phyloP scores from a whole-genome alignment of 768 basidiomycete genomes.

The Daedaleopsis sinensis region DNA sequence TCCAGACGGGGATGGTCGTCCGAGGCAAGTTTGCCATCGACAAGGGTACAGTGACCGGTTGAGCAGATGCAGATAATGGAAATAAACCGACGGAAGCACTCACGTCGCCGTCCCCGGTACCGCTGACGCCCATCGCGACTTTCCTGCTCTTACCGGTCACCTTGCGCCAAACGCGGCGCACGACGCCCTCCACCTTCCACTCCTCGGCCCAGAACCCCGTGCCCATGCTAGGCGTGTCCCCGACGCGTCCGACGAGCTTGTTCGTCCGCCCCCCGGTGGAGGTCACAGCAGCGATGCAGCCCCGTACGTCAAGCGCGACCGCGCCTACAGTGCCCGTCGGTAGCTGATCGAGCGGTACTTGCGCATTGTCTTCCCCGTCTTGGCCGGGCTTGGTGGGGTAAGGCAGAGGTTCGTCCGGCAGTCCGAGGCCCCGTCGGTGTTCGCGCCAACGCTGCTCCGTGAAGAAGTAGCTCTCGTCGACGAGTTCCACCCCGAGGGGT shows the following conservation, averaged over 20 bases:
- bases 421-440: slow-evolving; percentile 71
- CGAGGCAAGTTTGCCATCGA: too few species aligned
- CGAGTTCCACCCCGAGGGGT: slow-evolving; percentile 54
- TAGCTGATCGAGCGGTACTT: slow-evolving; percentile 51
- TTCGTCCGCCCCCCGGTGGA: slow-evolving; percentile 86
- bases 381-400: slow-evolving; percentile 24
- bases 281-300: slow-evolving; percentile 73
- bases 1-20: too few species aligned
- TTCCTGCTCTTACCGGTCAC: slow-evolving; percentile 36
- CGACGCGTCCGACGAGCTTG: slow-evolving; percentile 81
- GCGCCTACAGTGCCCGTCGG: slow-evolving; percentile 86
- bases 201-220: slow-evolving; percentile 86
- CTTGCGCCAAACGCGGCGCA: slow-evolving; percentile 44
- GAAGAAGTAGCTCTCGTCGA: slow-evolving; percentile 79
- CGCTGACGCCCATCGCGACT: slow-evolving; percentile 72
- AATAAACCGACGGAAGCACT: slow-evolving; percentile 26
- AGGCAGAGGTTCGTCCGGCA: slow-evolving; percentile 68
- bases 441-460: slow-evolving; percentile 77
- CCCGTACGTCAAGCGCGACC: slow-evolving; percentile 73
- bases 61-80: background rate
- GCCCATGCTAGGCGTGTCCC: slow-evolving; percentile 81
- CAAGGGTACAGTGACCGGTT: too few species aligned
- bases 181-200: slow-evolving; percentile 49
- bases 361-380: slow-evolving; percentile 20
- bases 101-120: slow-evolving; percentile 87